Base-by-base conservation (phyloP, 1,284 basidiomycete genomes). In the Fistulinella cinereoalba region DNA sequence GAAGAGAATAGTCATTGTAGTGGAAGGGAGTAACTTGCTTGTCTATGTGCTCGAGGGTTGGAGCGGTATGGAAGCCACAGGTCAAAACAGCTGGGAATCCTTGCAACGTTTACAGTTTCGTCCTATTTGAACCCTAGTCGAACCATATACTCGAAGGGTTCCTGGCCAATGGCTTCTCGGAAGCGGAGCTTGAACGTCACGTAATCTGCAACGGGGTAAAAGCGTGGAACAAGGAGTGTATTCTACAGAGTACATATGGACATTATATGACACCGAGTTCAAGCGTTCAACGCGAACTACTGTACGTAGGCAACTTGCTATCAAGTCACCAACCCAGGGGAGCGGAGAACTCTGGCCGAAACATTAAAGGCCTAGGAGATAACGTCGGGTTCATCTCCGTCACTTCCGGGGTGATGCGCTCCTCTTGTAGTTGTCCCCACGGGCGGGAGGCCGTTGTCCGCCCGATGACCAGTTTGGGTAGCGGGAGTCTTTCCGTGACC, bases 1-100 rank as follows among this genome's bases (percentile, higher is more conserved):
- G 64, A 82, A 82, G 52, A 75, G 72, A 37, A 81, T 67, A 32
- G 80, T 81, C 80, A 82, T 82, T 7, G 11, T 36, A 16, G 23
- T 24, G 33, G 27, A 31, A 36, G 50, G 25, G 37, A 41, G 44
- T 15, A 12, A 21, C 25, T 25, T 37, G 63, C 56, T 54, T 56
- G 62, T 51, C 58, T 59, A 37, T 59, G 37, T 48, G 37, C 41
- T 54, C 55, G 56, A 65, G 60, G 8, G 46, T 16, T 33, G 29
- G 41, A 18, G 32, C 36, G 37, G 32, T 33, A n/a, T n/a, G n/a
- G n/a, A n/a, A n/a, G n/a, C 38, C 44, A 49, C 40, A 42, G 19
- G 37, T 31, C 27, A 32, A 44, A 37, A 22, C 28, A 56, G 37
- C 58, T 54, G 53, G 47, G 56, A 58, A 58, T 37, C 27, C 33